These are phyloP conservation scores for Priceomyces melissophilus DNA, from an alignment of 805 yeast species.

Conservation along the genomic window DNA sequence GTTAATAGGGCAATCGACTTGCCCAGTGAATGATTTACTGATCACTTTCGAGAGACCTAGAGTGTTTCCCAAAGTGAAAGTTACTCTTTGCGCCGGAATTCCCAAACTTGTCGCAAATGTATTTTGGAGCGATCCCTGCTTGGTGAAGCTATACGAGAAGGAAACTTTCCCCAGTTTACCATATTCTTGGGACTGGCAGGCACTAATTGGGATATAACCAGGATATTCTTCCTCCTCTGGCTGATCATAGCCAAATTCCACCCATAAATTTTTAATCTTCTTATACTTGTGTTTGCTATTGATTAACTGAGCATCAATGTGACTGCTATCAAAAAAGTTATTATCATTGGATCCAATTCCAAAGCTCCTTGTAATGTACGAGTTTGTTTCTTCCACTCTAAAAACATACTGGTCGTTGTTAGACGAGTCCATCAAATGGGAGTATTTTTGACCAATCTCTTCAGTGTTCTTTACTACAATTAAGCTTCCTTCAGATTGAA, in stretches of 20 bases:
- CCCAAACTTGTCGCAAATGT: slow-evolving; percentile 4
- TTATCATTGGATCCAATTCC: no score
- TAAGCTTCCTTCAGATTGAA: no score
- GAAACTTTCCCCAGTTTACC: slow-evolving; percentile 12
- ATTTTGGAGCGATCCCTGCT: background rate
- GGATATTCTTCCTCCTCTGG: slow-evolving; percentile 7
- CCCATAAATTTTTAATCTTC: slow-evolving; percentile 8
- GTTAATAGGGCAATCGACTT: slow-evolving; percentile 12
- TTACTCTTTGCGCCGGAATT: background rate
- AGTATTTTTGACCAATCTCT: no score
- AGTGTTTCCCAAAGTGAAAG: slow-evolving; percentile 1
- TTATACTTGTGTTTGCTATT: background rate
- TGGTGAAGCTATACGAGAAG: slow-evolving; percentile 7
- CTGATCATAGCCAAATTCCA: slow-evolving; percentile 9
- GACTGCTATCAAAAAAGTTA: no score
- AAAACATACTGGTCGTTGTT: no score
- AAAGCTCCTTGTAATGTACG: no score
- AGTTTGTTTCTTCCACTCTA: no score
- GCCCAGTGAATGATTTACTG: slow-evolving; percentile 7
- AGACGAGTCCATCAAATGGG: no score
- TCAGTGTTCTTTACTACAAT: no score
- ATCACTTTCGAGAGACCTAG: slow-evolving; percentile 1
- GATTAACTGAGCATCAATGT: no score
- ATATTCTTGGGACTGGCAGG: slow-evolving; percentile 14
- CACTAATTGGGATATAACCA: slow-evolving; percentile 15